Base-by-base conservation (phyloP, 768 basidiomycete genomes). In the Termitomyces sp. region DNA sequence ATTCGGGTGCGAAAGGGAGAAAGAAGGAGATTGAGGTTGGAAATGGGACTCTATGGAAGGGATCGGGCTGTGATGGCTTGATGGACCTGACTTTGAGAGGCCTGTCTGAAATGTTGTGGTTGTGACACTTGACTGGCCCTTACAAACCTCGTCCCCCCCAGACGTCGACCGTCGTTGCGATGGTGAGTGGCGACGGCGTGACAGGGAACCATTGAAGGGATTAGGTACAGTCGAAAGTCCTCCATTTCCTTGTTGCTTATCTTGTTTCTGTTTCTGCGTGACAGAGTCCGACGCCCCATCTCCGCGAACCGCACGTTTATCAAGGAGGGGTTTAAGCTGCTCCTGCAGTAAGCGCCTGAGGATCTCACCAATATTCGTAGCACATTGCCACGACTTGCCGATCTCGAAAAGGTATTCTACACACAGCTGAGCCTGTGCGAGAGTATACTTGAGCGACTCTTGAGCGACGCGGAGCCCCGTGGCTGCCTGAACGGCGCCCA, bases 371-470 rank as follows among this genome's bases (percentile, higher is more conserved):
- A 81, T 80, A 61, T 76, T 78, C 4, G 69, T 75, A 1, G 82
- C 82, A 59, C 82, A 81, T 49, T 80, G 76, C 79, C 82, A 86
- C 1, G 80, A 79, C 55, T 72, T 71, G 0, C 82, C 83, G 33
- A 82, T 80, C 67, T 82, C 81, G n/a, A 69, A 66, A 0, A 87
- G 74, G 63, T 82, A 81, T 24, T 74, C 70, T 46, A 83, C 70
- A 61, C 82, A 82, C 9, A 77, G 68, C 51, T 79, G 72, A 9
- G 78, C 76, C 50, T 82, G 77, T 0, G 72, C 64, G 42, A 79
- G 65, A 5, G 79, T 73, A 4, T 76, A 71, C 7, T 74, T 71
- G 26, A 82, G 74, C 2, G 81, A 75, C 58, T 79, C 79, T 54
- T 76, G 70, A 0, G 80, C 82, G 3, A 79, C 70, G 4, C 82